Conservation (phyloP, 345 rosid species). For the Garcia nutans region DNA sequence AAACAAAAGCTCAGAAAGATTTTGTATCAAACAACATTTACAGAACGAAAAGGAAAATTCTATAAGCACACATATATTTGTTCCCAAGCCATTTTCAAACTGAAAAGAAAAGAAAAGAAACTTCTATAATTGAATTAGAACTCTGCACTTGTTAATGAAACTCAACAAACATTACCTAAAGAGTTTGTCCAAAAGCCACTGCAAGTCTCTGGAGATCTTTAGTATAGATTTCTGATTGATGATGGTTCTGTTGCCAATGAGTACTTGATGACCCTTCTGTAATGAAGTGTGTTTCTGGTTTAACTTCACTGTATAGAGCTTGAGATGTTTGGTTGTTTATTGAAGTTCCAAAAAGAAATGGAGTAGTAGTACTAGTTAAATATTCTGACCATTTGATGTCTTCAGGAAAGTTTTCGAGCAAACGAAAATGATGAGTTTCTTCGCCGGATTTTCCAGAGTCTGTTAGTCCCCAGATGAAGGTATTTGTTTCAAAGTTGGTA, state of each 20-base stretch:
- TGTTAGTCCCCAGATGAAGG: constrained; percentile 39
- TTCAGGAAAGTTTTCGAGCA: constrained; percentile 26
- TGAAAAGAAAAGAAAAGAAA: neutral
- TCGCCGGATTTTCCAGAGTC: constrained; percentile 30
- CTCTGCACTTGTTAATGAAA: constrained; percentile 18
- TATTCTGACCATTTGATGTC: constrained; percentile 58
- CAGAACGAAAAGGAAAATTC: constrained; percentile 19
- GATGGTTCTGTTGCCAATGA: constrained; percentile 27
- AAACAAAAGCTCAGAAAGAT: constrained; percentile 8
- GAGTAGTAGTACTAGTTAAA: constrained; percentile 29
- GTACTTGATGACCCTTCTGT: constrained; percentile 22
- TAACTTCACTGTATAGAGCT: constrained; percentile 28
- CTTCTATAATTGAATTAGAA: constrained; percentile 15
- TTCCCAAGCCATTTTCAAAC: constrained; percentile 18
- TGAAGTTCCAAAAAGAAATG: constrained; percentile 34
- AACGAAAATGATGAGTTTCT: constrained; percentile 23
- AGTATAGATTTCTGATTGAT: constrained; percentile 25
- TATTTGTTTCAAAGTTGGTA: constrained; percentile 31
- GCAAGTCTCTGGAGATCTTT: constrained; percentile 43
- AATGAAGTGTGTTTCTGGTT: constrained; percentile 32
- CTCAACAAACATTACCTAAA: constrained; percentile 20
- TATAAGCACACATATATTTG: constrained; percentile 15
- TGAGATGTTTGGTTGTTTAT: constrained; percentile 37
- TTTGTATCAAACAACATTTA: constrained; percentile 30
- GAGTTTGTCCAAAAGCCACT: constrained; percentile 40